These are phyloP conservation scores for Fusarium paranaense DNA, from an alignment of 2,329 filamentous ascomycete genomes.

Conservation along the genomic window DNA sequence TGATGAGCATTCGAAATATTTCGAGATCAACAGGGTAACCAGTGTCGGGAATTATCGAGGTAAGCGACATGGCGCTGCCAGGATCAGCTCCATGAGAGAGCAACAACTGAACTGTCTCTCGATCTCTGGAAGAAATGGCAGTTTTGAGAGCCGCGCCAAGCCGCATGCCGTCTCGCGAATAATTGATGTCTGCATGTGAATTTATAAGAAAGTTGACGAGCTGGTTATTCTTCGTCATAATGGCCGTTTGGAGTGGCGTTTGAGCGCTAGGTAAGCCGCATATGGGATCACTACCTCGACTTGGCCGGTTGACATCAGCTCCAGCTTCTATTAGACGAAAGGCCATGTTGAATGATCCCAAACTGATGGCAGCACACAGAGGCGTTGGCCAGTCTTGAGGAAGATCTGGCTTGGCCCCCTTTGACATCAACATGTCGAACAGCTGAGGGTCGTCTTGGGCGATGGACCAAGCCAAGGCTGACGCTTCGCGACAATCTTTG, in stretches of 20 bases:
- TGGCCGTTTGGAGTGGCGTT: not conserved
- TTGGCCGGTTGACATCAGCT: not conserved
- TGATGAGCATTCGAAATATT: not conserved
- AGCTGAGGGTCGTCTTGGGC: fast-evolving
- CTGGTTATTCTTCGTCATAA: fast-evolving
- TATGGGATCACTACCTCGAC: not conserved
- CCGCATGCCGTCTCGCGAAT: not conserved
- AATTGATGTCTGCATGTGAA: not conserved
- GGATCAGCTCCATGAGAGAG: not conserved
- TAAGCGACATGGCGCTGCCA: not conserved
- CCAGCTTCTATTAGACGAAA: not conserved
- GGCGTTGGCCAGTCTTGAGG: not conserved
- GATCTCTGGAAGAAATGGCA: not conserved
- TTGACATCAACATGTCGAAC: not conserved
- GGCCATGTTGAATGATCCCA: not conserved
- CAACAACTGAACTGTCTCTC: not conserved
- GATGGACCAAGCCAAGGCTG: not conserved
- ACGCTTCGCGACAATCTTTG: not conserved
- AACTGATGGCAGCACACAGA: not conserved
- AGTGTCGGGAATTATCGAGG: fast-evolving
- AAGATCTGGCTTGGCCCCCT: not conserved
- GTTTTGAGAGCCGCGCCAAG: not conserved
- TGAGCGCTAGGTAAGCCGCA: fast-evolving
- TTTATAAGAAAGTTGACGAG: not conserved
- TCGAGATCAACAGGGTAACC: not conserved